phyloP scores from a whole-genome alignment of 78 protist species.

The Salpingoeca rosetta region DNA sequence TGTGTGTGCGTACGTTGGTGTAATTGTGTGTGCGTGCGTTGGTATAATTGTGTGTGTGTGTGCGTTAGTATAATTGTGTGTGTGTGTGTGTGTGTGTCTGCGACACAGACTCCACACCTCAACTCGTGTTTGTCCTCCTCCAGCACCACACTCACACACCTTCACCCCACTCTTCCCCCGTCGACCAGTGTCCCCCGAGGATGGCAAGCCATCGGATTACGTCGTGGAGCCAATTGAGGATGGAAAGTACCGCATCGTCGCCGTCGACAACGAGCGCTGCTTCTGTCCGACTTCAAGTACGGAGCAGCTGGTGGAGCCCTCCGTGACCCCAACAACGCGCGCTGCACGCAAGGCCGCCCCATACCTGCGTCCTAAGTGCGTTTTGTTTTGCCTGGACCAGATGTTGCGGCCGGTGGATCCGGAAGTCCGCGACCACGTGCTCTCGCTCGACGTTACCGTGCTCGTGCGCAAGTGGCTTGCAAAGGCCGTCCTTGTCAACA shows the following conservation, averaged over 20 bases:
- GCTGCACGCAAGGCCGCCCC: background rate
- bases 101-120: too few relatives aligned
- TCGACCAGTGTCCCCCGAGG: too few relatives aligned
- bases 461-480: background rate
- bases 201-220: background rate
- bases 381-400: background rate
- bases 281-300: background rate
- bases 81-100: too few relatives aligned
- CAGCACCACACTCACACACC: too few relatives aligned
- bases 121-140: too few relatives aligned
- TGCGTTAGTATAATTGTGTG: too few relatives aligned
- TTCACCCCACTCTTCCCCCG: too few relatives aligned
- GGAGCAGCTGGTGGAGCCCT: too few relatives aligned
- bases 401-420: background rate
- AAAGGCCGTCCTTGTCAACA: background rate
- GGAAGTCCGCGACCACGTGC: background rate
- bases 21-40: too few relatives aligned
- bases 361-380: background rate
- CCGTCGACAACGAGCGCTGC: background rate
- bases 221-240: background rate
- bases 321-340: background rate
- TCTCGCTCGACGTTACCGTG: background rate
- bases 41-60: too few relatives aligned
- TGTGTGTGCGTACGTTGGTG: too few relatives aligned
- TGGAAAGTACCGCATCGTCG: background rate